Evolutionary conservation across 345 rosid genomes (phyloP).

Genomic region (Hirschfeldia incana): DNA sequence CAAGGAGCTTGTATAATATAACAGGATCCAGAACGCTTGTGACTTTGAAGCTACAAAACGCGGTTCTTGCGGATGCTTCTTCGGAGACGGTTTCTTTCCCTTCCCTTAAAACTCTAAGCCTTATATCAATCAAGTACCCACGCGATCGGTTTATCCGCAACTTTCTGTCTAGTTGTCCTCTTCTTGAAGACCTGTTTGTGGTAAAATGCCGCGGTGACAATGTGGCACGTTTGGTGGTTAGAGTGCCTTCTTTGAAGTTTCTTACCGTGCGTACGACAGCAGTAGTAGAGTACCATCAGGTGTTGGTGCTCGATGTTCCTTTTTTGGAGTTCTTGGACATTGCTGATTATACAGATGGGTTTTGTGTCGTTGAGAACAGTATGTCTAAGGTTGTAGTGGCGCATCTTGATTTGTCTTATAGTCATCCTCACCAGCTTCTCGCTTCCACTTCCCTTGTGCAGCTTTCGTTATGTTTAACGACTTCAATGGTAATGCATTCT

Average conservation of each 20-base stretch:
- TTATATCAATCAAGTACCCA: neutral
- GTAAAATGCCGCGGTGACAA: neutral
- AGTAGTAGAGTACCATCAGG: neutral
- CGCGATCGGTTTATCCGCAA: neutral
- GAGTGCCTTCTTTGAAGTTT: neutral
- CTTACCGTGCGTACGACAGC: neutral
- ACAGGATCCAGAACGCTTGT: constrained; percentile 1
- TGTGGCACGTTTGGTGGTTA: neutral
- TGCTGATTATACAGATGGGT: neutral
- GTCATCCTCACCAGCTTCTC: constrained; percentile 4
- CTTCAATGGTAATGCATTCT: neutral
- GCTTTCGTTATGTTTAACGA: neutral
- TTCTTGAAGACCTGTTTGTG: constrained; percentile 23
- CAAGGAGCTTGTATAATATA: neutral
- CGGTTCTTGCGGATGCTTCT: neutral
- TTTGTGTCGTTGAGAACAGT: neutral
- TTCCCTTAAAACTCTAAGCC: constrained; percentile 2
- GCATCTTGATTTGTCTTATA: neutral
- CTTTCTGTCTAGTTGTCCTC: constrained; percentile 23
- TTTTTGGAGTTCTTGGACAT: neutral
- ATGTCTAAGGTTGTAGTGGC: neutral
- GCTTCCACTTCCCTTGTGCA: neutral
- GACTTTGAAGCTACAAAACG: neutral
- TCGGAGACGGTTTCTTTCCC: neutral
- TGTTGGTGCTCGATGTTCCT: neutral